Conservation (phyloP, 768 basidiomycete species). For the Lanmaoa rubissima region DNA sequence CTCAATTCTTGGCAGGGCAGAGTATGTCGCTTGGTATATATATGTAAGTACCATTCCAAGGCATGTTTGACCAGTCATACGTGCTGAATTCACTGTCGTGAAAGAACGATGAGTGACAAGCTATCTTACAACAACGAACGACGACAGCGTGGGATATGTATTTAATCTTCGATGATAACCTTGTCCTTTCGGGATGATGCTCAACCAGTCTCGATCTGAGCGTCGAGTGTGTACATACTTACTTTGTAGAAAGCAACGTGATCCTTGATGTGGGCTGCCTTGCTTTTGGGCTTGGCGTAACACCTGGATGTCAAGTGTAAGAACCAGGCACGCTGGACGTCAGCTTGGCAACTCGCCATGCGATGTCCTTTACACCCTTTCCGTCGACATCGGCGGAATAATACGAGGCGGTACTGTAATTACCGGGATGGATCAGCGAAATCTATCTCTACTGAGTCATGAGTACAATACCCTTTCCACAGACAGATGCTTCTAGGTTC, state of each 20-base stretch:
- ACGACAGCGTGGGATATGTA: neutral
- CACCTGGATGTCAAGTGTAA: constrained; percentile 45
- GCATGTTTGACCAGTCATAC: too few species aligned
- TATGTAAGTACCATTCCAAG: neutral
- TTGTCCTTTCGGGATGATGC: constrained; percentile 15
- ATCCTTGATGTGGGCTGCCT: constrained; percentile 60
- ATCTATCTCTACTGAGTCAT: neutral
- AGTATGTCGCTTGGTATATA: neutral
- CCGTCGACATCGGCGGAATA: constrained; percentile 56
- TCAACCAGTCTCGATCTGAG: neutral
- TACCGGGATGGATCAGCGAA: neutral
- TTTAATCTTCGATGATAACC: constrained; percentile 19
- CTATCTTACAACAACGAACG: neutral
- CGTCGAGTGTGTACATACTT: neutral
- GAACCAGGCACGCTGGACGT: neutral
- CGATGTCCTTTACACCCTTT: constrained; percentile 52
- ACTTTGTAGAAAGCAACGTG: constrained; percentile 83
- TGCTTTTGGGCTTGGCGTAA: constrained; percentile 55
- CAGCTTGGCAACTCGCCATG: constrained; percentile 49
- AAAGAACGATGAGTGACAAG: neutral
- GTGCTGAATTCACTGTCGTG: neutral
- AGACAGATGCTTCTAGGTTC: constrained; percentile 49
- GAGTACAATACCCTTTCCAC: constrained; percentile 63
- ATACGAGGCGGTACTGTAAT: constrained; percentile 58
- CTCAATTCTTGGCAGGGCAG: neutral